A percentile compares a stretch with the other conserved stretches of the same genome.
These are phyloP conservation scores for Penicillium aurantiogriseum DNA, from an alignment of 2,329 filamentous ascomycete genomes.

Conservation along the genomic window DNA sequence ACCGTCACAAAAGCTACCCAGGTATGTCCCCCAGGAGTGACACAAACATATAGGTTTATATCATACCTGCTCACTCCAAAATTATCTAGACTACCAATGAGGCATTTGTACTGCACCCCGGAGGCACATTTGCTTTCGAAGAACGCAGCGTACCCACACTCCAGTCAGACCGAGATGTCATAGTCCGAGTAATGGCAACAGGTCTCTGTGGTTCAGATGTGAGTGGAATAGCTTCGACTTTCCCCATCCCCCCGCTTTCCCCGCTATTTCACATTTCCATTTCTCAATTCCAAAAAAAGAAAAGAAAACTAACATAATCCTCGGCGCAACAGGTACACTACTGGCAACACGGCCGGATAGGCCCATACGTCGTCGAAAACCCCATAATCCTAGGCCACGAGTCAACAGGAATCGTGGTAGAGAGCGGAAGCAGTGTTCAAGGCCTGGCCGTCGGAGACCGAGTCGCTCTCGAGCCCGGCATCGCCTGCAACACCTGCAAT, in stretches of 20 bases:
- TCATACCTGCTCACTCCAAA: background rate
- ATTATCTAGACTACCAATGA: constrained; percentile 5
- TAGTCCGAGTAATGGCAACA: constrained; percentile 75
- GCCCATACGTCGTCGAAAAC: constrained; percentile 34
- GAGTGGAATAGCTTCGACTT: constrained; percentile 23
- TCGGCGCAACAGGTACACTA: constrained; percentile 35
- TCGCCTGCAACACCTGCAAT: constrained; percentile 67
- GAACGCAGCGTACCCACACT: constrained; percentile 19
- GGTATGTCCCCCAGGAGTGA: background rate
- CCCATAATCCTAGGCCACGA: constrained; percentile 61
- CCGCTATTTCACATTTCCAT: background rate
- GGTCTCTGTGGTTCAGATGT: constrained; percentile 83
- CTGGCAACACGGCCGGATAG: constrained; percentile 41
- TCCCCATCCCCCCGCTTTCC: background rate
- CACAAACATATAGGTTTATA: background rate
- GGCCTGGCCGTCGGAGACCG: constrained; percentile 62
- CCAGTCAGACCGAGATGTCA: constrained; percentile 60
- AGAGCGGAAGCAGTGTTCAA: constrained; percentile 56
- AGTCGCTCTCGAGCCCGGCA: constrained; percentile 72
- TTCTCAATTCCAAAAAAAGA: background rate
- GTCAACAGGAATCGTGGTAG: constrained; percentile 62
- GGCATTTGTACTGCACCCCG: constrained; percentile 23
- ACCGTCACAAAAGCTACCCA: background rate
- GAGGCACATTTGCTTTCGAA: constrained; percentile 24
- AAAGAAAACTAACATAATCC: background rate